Percentiles rank a stretch among this genome's conserved stretches.
Evolutionary conservation across 257 asterid species (phyloP).

Genomic region (Solanum chaucha): DNA sequence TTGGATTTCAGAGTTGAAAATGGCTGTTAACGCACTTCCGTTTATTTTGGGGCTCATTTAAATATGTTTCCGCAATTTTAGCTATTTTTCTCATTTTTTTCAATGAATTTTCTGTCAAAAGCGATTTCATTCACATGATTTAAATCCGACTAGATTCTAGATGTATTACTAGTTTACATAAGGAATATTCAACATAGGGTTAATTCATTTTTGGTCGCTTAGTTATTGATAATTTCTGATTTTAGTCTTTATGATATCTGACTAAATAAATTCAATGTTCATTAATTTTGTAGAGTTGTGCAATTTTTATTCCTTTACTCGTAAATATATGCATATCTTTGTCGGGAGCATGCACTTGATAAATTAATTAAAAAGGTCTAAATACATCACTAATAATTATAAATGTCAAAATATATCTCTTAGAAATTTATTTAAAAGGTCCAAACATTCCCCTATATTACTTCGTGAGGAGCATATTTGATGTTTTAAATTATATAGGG

Average conservation of each 20-base stretch:
- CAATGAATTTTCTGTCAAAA: background rate
- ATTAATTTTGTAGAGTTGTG: background rate
- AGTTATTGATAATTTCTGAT: background rate
- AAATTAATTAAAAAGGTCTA: background rate
- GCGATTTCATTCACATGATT: background rate
- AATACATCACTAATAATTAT: background rate
- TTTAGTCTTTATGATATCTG: background rate
- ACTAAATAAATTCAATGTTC: background rate
- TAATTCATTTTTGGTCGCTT: background rate
- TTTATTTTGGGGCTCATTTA: conserved; percentile 12
- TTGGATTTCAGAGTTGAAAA: conserved; percentile 2
- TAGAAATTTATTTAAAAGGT: background rate
- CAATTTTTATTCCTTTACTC: background rate
- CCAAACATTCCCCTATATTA: background rate
- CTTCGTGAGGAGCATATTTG: background rate
- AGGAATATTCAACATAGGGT: background rate
- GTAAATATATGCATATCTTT: background rate
- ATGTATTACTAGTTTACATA: background rate
- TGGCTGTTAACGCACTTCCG: conserved; percentile 31
- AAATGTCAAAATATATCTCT: background rate
- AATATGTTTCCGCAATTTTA: conserved; percentile 21
- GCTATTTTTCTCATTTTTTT: background rate
- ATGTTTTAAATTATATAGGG: too few relatives aligned
- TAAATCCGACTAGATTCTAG: background rate
- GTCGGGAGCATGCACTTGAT: background rate